A percentile compares a stretch with the other conserved stretches of the same genome.
These are phyloP conservation scores for Mycena belliarum DNA, from an alignment of 768 basidiomycete species.

Conservation along the genomic window DNA sequence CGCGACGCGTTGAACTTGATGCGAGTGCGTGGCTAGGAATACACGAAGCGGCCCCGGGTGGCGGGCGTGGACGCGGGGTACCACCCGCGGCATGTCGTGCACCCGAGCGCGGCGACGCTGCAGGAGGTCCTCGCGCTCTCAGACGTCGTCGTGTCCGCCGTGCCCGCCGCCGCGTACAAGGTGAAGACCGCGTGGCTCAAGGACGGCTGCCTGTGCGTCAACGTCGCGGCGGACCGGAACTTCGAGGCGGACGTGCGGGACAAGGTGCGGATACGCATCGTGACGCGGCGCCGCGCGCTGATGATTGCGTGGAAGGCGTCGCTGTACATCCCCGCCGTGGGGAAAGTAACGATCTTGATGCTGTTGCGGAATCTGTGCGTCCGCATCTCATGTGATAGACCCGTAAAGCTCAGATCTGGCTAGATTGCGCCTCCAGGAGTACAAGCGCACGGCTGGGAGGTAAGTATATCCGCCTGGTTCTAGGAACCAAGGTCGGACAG, in stretches of 20 bases:
- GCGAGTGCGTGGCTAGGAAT: slow-evolving; percentile 54
- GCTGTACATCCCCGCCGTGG: slow-evolving; percentile 93
- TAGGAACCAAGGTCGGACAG: too few species aligned
- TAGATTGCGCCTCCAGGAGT: slow-evolving; percentile 59
- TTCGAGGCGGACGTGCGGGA: slow-evolving; percentile 92
- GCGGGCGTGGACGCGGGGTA: slow-evolving; percentile 46
- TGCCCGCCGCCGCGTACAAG: slow-evolving; percentile 84
- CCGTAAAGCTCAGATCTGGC: not conserved
- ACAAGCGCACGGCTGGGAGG: too few species aligned
- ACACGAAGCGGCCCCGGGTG: slow-evolving; percentile 81
- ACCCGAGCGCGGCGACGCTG: slow-evolving; percentile 65
- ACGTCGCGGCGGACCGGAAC: slow-evolving; percentile 94
- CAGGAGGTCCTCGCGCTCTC: slow-evolving; percentile 81
- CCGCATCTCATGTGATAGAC: not conserved
- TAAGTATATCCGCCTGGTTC: too few species aligned
- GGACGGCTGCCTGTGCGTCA: slow-evolving; percentile 91
- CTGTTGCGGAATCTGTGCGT: slow-evolving; percentile 92
- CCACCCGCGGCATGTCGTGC: slow-evolving; percentile 83
- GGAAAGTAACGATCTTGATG: slow-evolving; percentile 97
- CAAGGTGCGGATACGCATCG: slow-evolving; percentile 53
- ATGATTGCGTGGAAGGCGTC: too few species aligned
- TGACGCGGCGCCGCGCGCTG: too few species aligned
- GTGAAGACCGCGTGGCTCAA: slow-evolving; percentile 87
- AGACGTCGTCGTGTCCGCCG: slow-evolving; percentile 94
- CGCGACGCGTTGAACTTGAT: not conserved